Percentiles rank a stretch among this genome's conserved stretches.
phyloP scores from a whole-genome alignment of 768 basidiomycete species.

The Russula foetens region DNA sequence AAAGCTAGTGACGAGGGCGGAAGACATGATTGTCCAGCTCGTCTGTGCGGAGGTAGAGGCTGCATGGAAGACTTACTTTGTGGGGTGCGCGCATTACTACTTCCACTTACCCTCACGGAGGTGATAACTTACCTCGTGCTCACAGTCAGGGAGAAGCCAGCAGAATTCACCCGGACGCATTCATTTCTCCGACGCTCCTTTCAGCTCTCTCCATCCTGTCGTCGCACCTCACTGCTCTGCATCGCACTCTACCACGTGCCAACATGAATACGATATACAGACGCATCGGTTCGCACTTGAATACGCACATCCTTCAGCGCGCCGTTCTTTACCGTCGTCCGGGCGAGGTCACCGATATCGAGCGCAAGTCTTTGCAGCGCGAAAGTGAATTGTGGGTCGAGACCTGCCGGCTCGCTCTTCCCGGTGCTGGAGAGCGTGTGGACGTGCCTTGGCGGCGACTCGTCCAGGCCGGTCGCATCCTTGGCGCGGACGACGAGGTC shows the following conservation, averaged over 20 bases:
- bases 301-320: conserved; percentile 76
- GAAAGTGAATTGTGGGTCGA: conserved; percentile 84
- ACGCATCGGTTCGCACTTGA: conserved; percentile 57
- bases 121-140: conserved; percentile 20
- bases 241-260: conserved; percentile 50
- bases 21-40: conserved; percentile 82
- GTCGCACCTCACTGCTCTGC: conserved; percentile 65
- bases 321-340: conserved; percentile 72
- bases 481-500: conserved; percentile 43
- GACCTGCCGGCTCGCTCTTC: conserved; percentile 58
- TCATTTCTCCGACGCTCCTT: conserved; percentile 64
- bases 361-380: conserved; percentile 53
- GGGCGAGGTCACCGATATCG: conserved; percentile 43
- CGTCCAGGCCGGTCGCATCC: conserved; percentile 58
- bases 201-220: conserved; percentile 74
- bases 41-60: conserved; percentile 75
- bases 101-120: not conserved
- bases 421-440: conserved; percentile 41
- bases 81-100: conserved; percentile 25
- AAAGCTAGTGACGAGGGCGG: conserved; percentile 56
- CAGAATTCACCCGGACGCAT: conserved; percentile 30
- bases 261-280: conserved; percentile 63
- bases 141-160: conserved; percentile 28
- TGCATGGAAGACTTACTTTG: conserved; percentile 65
- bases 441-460: conserved; percentile 74